A percentile compares a stretch with the other conserved stretches of the same genome.
phyloP scores from a whole-genome alignment of 2,329 filamentous ascomycete species.

The Xylariaceae sp. region DNA sequence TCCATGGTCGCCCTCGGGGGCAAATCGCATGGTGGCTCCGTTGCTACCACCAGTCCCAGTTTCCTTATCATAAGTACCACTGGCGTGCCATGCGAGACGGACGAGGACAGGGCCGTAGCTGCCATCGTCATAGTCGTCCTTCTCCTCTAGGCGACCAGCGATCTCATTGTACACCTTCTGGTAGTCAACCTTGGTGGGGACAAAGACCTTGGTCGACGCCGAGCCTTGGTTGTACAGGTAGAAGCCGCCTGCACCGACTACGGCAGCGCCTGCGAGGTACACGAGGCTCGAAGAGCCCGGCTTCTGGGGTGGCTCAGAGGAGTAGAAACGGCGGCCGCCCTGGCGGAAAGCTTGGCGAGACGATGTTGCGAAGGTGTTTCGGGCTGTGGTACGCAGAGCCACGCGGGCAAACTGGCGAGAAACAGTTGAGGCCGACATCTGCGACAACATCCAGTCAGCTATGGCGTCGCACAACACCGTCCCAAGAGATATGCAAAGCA shows the following conservation, averaged over 20 bases:
- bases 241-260: slow-evolving; percentile 54
- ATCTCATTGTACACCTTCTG: slow-evolving; percentile 92
- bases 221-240: slow-evolving; percentile 58
- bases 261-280: slow-evolving; percentile 56
- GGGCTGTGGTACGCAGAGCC: slow-evolving; percentile 55
- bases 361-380: slow-evolving; percentile 54
- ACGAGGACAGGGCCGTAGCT: slow-evolving; percentile 91
- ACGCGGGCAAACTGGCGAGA: slow-evolving; percentile 52
- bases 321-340: slow-evolving; percentile 73
- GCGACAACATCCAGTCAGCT: slow-evolving; percentile 1
- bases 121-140: slow-evolving; percentile 94
- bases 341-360: slow-evolving; percentile 68
- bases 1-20: slow-evolving; percentile 82
- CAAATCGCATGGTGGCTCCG: slow-evolving; percentile 94
- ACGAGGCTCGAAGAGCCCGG: slow-evolving; percentile 45
- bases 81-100: slow-evolving; percentile 89
- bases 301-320: slow-evolving; percentile 59
- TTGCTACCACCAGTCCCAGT: slow-evolving; percentile 91
- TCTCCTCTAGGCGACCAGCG: slow-evolving; percentile 73
- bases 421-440: slow-evolving; percentile 43
- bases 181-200: slow-evolving; percentile 80
- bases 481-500: no score
- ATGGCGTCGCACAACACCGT: no score
- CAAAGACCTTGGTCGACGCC: slow-evolving; percentile 56
- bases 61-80: slow-evolving; percentile 84